phyloP scores from a whole-genome alignment of 345 rosid species.

The Euphorbia tirucalli region DNA sequence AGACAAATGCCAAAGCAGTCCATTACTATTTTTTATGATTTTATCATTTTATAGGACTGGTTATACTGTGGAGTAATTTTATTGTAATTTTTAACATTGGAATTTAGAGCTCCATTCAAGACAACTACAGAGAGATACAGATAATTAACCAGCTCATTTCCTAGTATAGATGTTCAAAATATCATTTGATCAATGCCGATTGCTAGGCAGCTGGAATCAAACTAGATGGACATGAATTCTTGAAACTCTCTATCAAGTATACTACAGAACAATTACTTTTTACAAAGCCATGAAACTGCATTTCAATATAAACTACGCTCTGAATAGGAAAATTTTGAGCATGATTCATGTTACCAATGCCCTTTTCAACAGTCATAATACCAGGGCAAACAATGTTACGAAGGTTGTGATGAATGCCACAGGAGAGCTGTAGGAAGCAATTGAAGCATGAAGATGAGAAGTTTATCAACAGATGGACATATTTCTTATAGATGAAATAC shows the following conservation, averaged over 20 bases:
- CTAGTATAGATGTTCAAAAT: too few relatives aligned
- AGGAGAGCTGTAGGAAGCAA: slow-evolving; percentile 61
- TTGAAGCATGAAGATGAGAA: slow-evolving; percentile 18
- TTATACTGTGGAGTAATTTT: background rate
- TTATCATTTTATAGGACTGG: background rate
- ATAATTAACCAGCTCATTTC: background rate
- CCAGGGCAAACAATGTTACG: slow-evolving; percentile 84
- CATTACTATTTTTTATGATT: background rate
- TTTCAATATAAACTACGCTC: background rate
- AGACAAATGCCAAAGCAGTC: background rate
- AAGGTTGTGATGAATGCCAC: slow-evolving; percentile 95
- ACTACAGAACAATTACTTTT: background rate
- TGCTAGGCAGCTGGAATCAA: too few relatives aligned
- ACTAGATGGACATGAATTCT: too few relatives aligned
- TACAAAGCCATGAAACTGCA: background rate
- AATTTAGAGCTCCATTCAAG: background rate
- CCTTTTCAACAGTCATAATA: slow-evolving; percentile 21
- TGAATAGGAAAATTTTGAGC: background rate
- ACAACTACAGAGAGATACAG: background rate
- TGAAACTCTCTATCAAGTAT: too few relatives aligned
- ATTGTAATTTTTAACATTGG: background rate
- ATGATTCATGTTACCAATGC: background rate
- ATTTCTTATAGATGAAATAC: too few relatives aligned
- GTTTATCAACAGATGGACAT: slow-evolving; percentile 6
- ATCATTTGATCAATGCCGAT: too few relatives aligned